These are phyloP conservation scores for Bipolaris zeicola DNA, from an alignment of 2,329 filamentous ascomycete genomes.

Conservation along the genomic window DNA sequence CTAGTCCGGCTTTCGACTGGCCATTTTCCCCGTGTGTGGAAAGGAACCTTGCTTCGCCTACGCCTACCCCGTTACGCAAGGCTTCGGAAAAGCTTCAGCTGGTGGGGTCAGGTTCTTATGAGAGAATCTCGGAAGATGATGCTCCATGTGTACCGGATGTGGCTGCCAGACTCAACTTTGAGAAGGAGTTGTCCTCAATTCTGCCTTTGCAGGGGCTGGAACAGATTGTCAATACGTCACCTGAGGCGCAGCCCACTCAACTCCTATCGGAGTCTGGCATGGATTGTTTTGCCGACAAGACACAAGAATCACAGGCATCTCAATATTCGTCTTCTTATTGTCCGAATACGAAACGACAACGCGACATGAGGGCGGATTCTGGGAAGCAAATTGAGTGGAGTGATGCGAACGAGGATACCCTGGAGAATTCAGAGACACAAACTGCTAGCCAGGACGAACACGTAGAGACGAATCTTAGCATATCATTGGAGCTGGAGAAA, in stretches of 20 bases:
- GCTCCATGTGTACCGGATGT: background rate
- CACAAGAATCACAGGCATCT: background rate
- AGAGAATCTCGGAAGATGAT: background rate
- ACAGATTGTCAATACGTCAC: background rate
- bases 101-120: conserved; percentile 3
- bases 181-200: background rate
- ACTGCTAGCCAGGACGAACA: background rate
- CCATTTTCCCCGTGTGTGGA: background rate
- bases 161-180: background rate
- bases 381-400: conserved; percentile 2
- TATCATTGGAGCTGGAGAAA: conserved; percentile 12
- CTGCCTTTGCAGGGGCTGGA: background rate
- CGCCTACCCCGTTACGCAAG: conserved; percentile 24
- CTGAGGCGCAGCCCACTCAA: background rate
- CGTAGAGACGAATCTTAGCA: conserved; percentile 1
- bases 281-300: background rate
- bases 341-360: background rate
- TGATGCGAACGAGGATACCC: background rate
- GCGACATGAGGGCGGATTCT: background rate
- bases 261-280: background rate
- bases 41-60: conserved; percentile 6
- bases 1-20: background rate
- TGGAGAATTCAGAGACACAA: background rate
- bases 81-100: conserved; percentile 22
- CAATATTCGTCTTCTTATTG: background rate